A percentile compares a stretch with the other conserved stretches of the same genome.
phyloP scores from a whole-genome alignment of 169 alveolate genomes.

The Cryptosporidium meleagridis region DNA sequence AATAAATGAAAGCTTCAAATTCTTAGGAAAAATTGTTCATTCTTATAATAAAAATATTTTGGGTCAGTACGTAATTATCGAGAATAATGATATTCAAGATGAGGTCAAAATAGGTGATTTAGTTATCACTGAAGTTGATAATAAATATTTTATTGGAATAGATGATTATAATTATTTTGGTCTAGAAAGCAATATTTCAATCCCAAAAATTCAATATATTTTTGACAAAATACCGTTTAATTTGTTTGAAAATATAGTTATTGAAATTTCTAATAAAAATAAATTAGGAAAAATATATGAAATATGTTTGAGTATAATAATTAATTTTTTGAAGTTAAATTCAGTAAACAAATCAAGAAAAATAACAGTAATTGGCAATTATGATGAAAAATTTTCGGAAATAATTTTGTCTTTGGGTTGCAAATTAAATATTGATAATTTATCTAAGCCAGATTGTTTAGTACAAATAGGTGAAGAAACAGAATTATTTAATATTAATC shows the following conservation, averaged over 20 bases:
- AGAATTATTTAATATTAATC: neutral
- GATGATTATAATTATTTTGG: neutral
- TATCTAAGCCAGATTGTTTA: constrained; percentile 28
- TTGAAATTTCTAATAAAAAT: neutral
- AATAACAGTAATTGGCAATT: constrained; percentile 38
- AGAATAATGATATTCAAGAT: neutral
- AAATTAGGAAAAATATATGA: neutral
- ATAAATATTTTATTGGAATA: neutral
- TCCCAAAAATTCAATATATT: constrained; percentile 22
- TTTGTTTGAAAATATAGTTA: constrained; percentile 9
- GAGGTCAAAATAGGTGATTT: constrained; percentile 21
- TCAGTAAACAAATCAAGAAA: neutral
- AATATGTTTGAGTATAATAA: constrained; percentile 6
- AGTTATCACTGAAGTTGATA: neutral
- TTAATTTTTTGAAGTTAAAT: neutral
- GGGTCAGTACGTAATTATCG: constrained; percentile 1
- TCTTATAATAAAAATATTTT: neutral
- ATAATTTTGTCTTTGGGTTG: constrained; percentile 32
- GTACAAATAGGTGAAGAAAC: constrained; percentile 7
- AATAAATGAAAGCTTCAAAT: neutral
- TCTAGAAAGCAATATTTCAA: neutral
- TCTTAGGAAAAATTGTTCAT: constrained; percentile 21
- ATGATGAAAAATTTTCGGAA: neutral
- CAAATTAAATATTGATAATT: neutral
- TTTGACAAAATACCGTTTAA: constrained; percentile 25